Evolutionary conservation across 495 filamentous ascomycete species (phyloP).

Genomic region (Chlorociboria aeruginascens): DNA sequence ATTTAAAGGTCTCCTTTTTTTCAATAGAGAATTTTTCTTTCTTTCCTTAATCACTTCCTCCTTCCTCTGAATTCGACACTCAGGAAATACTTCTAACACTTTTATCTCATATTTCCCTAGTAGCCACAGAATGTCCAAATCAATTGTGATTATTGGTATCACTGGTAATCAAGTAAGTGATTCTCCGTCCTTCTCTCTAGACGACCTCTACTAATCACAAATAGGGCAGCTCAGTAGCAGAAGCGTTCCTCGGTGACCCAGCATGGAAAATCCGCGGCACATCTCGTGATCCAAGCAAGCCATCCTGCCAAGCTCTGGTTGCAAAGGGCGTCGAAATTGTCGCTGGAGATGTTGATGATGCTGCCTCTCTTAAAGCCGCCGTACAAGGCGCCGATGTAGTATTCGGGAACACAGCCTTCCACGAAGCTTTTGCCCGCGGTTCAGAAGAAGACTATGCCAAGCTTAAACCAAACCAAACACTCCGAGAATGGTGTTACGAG

Average conservation of each 20-base stretch:
- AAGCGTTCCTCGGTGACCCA: slow-evolving; percentile 23
- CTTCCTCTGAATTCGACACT: too few species aligned
- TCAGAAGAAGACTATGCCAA: neutral
- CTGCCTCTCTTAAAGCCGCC: neutral
- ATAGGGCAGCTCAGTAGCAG: slow-evolving; percentile 28
- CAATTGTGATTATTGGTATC: neutral
- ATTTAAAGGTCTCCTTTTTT: too few species aligned
- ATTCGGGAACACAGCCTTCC: neutral
- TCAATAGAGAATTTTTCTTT: too few species aligned
- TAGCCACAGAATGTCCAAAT: neutral
- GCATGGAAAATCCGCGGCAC: slow-evolving; percentile 30
- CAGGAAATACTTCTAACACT: too few species aligned
- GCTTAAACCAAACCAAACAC: slow-evolving; percentile 22
- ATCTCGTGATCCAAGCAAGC: slow-evolving; percentile 27
- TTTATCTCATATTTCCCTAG: too few species aligned
- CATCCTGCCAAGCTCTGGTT: slow-evolving; percentile 23
- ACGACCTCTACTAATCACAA: neutral
- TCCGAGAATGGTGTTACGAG: slow-evolving; percentile 10
- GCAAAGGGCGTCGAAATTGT: slow-evolving; percentile 29
- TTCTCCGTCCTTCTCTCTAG: slow-evolving; percentile 2
- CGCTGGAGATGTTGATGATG: neutral
- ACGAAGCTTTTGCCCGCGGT: neutral
- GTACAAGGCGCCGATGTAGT: neutral
- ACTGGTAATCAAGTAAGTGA: neutral
- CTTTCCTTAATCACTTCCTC: too few species aligned